Evolutionary conservation across 2,329 filamentous ascomycete genomes (phyloP).

Genomic region (Diaporthe batatas): DNA sequence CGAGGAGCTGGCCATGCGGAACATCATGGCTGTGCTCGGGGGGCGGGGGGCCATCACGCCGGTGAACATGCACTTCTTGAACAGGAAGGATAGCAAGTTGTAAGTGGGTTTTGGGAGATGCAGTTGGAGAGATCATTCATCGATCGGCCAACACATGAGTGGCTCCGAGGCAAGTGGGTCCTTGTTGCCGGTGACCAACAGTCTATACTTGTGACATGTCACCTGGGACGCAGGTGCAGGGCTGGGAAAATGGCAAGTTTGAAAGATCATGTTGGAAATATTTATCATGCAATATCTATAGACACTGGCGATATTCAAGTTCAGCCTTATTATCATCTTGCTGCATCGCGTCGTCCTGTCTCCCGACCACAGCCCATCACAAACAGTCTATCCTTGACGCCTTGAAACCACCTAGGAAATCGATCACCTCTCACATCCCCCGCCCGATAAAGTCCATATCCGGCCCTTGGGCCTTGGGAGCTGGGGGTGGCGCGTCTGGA

Average conservation of each 20-base stretch:
- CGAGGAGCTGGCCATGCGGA: constrained; percentile 76
- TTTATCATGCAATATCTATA: constrained; percentile 25
- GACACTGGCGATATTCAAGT: background rate
- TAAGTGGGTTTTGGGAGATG: background rate
- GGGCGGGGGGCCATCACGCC: constrained; percentile 68
- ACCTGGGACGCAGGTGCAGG: background rate
- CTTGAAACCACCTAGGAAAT: background rate
- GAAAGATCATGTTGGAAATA: background rate
- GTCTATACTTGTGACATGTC: constrained; percentile 15
- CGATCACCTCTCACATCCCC: constrained; percentile 4
- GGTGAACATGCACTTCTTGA: constrained; percentile 71
- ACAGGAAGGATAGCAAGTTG: constrained; percentile 40
- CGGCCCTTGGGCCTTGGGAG: constrained; percentile 6
- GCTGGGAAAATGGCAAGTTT: background rate
- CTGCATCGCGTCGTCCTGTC: constrained; percentile 1
- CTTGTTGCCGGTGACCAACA: background rate
- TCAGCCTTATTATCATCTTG: constrained; percentile 5
- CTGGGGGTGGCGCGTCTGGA: constrained; percentile 31
- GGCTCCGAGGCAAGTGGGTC: background rate
- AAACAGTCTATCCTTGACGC: background rate
- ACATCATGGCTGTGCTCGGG: constrained; percentile 71
- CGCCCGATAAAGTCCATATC: constrained; percentile 40
- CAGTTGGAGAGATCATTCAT: too few species aligned
- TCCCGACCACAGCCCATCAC: constrained; percentile 2
- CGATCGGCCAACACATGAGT: background rate